Evolutionary conservation across 2,329 filamentous ascomycete species (phyloP).

Genomic region (Westerdykella sp.): DNA sequence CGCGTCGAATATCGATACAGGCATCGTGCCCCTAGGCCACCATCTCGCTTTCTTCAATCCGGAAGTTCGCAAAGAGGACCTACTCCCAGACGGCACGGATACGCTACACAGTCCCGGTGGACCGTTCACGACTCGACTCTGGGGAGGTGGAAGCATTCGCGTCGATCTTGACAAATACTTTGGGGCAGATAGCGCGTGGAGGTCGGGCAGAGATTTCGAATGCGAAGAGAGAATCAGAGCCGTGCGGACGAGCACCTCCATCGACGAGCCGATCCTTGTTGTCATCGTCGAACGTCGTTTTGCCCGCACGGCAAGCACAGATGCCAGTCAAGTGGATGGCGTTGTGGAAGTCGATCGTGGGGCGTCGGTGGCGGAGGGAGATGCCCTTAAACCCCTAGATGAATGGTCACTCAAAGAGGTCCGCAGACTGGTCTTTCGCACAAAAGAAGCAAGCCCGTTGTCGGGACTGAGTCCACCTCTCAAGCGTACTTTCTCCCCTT

Average conservation of each 20-base stretch:
- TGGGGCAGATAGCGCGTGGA: conserved; percentile 6
- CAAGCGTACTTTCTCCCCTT: not conserved
- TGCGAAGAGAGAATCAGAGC: conserved; percentile 44
- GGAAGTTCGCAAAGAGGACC: conserved; percentile 52
- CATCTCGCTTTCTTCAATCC: conserved; percentile 86
- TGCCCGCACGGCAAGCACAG: conserved; percentile 9
- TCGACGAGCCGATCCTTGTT: conserved; percentile 49
- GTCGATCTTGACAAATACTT: conserved; percentile 38
- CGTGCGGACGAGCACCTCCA: conserved; percentile 46
- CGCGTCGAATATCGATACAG: conserved; percentile 4
- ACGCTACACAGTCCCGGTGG: conserved; percentile 65
- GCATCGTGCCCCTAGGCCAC: conserved; percentile 57
- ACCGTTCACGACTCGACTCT: conserved; percentile 72
- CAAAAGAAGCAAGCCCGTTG: conserved; percentile 39
- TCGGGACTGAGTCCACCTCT: conserved; percentile 26
- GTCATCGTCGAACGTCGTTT: conserved; percentile 54
- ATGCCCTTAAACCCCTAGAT: too few species aligned
- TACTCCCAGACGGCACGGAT: conserved; percentile 82
- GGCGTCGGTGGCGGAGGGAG: not conserved
- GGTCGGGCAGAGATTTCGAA: conserved; percentile 18
- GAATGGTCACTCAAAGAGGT: conserved; percentile 47
- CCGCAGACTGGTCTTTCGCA: conserved; percentile 60
- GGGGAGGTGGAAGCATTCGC: conserved; percentile 71
- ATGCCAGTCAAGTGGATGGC: not conserved
- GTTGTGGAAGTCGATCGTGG: conserved; percentile 8